A percentile compares a stretch with the other conserved stretches of the same genome.
These are phyloP conservation scores for Euphorbia neoarborescens DNA, from an alignment of 441 rosid genomes.

Conservation along the genomic window DNA sequence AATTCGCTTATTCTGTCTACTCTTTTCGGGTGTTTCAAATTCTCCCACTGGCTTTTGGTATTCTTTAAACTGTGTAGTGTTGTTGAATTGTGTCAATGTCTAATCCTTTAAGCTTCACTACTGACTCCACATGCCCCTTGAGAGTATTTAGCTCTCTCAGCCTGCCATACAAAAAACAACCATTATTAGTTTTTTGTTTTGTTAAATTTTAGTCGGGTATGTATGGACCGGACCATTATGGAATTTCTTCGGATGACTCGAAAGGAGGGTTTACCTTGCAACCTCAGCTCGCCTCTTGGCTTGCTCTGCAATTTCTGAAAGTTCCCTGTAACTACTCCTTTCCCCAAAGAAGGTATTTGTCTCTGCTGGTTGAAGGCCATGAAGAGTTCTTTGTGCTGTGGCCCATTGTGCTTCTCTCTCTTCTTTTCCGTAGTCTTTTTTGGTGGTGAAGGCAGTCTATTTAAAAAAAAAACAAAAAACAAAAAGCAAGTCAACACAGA, in stretches of 20 bases:
- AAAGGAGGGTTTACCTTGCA: slow-evolving; percentile 44
- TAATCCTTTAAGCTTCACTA: slow-evolving; percentile 70
- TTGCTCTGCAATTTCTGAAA: slow-evolving; percentile 84
- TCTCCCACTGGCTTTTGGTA: not conserved
- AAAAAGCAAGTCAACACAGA: not conserved
- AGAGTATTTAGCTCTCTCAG: slow-evolving; percentile 63
- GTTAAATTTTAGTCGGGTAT: no score
- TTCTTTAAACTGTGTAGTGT: slow-evolving; percentile 60
- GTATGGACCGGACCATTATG: not conserved
- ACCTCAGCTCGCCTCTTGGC: slow-evolving; percentile 85
- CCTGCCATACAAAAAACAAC: slow-evolving; percentile 31
- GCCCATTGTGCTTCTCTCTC: slow-evolving; percentile 98
- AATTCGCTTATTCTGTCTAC: not conserved
- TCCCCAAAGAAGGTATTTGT: slow-evolving; percentile 41
- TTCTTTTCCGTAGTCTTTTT: slow-evolving; percentile 87
- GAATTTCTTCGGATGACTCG: no score
- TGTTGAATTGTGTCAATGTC: slow-evolving; percentile 73
- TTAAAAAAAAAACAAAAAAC: not conserved
- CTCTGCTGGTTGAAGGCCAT: slow-evolving; percentile 80
- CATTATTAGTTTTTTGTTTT: not conserved
- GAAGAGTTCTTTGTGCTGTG: slow-evolving; percentile 79
- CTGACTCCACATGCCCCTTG: slow-evolving; percentile 74
- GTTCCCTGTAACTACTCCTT: slow-evolving; percentile 62
- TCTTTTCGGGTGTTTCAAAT: not conserved
- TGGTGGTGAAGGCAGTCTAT: slow-evolving; percentile 83